Evolutionary conservation across 176 grass and related monocot genomes (phyloP), one percentile per base, ranked within the genome.

Genomic region (Musa troglodytarum): DNA sequence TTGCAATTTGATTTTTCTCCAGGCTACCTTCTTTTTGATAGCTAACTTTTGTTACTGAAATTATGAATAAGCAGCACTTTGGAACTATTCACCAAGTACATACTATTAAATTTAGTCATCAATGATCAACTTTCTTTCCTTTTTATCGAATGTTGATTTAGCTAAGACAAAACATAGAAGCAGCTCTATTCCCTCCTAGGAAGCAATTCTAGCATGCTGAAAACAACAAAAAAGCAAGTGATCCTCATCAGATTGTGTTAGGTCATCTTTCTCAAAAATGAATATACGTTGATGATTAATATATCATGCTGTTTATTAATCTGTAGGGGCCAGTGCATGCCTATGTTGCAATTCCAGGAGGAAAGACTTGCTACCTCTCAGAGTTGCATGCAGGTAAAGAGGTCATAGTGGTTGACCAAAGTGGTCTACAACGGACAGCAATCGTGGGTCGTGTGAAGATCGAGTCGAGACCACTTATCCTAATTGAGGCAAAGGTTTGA

Each of bases 391-490:
- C 95, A 65, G 95, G 94, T 28, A 91, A 87, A 80, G 95, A 98
- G 77, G 95, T 91, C 28, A 63, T 87, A 8, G 49, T 98, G 19
- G 82, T 98, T 15, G 78, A 87, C 64, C 77, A 89, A 86, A 81
- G 73, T 82, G 95, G 95, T 49, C 77, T 85, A 23, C 88, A 82
- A 81, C 86, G 84, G 28, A 93, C 90, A 55, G 82, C 84, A 57
- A 98, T 83, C 72, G 90, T 98, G 14, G 90, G 90, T 52, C 95
- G 84, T 80, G 90, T 91, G 81, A 98, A 98, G 74, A 91, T 98
- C 76, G 90, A 98, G 83, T 98, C 88, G 61, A 91, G 95, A 72
- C 86, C 88, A 19, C 90, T 98, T 34, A 87, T 98, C 83, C 90
- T 91, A 77, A 82, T 98, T 25, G 90, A 98, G 84, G 84, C 95